Evolutionary conservation across 2,329 filamentous ascomycete genomes (phyloP).

Genomic region (Alternaria brassicicola): DNA sequence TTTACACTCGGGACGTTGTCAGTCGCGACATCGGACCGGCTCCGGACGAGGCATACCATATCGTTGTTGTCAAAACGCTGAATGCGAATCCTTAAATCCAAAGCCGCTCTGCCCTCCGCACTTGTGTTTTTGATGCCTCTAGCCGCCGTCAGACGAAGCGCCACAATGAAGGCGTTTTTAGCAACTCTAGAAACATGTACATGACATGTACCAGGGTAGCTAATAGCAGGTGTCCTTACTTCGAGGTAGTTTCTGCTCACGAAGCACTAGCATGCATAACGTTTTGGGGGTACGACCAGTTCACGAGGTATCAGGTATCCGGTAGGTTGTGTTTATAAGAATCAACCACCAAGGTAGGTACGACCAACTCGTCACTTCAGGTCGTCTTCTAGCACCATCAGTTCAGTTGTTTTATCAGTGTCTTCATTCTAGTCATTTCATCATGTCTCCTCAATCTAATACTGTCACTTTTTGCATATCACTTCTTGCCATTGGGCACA

Average conservation of each 20-base stretch:
- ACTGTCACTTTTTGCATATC: not conserved
- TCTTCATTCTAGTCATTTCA: not conserved
- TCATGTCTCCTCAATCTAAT: not conserved
- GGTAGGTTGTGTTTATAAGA: not conserved
- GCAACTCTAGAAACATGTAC: not conserved
- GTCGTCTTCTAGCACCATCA: not conserved
- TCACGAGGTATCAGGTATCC: not conserved
- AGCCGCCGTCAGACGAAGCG: not conserved
- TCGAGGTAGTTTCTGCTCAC: not conserved
- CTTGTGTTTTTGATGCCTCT: not conserved
- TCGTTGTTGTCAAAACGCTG: not conserved
- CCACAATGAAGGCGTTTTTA: not conserved
- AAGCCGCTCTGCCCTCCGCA: not conserved
- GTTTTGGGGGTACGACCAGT: not conserved
- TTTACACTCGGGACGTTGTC: not conserved
- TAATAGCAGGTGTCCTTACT: not conserved
- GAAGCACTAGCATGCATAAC: not conserved
- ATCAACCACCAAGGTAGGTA: not conserved
- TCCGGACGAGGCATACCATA: not conserved
- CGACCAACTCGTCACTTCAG: not conserved
- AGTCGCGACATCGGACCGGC: not conserved
- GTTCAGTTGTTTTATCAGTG: not conserved
- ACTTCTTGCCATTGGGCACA: not conserved
- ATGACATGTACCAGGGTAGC: not conserved
- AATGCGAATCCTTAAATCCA: not conserved